Base-by-base conservation (phyloP, 2,329 filamentous ascomycete genomes). In the Chaetomium sp. region DNA sequence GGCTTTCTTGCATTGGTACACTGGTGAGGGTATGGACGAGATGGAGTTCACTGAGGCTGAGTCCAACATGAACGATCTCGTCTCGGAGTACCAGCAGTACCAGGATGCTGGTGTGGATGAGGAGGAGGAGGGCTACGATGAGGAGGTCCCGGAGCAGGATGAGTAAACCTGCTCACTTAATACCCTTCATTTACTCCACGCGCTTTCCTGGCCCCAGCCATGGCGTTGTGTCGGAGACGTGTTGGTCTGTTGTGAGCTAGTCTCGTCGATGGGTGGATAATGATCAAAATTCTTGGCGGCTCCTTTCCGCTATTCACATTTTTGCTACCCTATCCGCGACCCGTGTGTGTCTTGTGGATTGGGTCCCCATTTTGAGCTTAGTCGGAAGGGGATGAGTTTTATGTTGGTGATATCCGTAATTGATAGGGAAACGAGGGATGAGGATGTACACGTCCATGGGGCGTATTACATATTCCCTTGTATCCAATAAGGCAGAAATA, bases 1-100 rank as follows among this genome's bases (percentile, higher is more conserved):
- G 89, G 94, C 94, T 86, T 99, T 99, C 91, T 89, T 99, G 85
- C 94, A 97, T 83, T 99, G 94, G 94, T 99, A 99, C 81, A 99
- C 94, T 85, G 91, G 91, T 72, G 94, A 99, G 85, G 94, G 94
- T 80, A 99, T 99, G 94, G 94, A 99, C 79, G 94, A 99, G 87
- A 97, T 99, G 94, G 94, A 99, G 82, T 99, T 99, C 83, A 99
- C 94, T 73, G 94, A 99, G 85, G 94, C 94, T 68, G 94, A 99
- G 87, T 95, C 89, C 79, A 99, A 99, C 84, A 97, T 99, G 94
- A 97, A 99, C 82, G 94, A 99, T 77, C 81, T 99, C 72, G 92
- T 99, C 70, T 95, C 91, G 61, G 94, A 99, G 78, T 99, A 99
- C 83, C 94, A 97, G 85, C 94, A 99, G 79, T 99, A 99, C 86